A percentile compares a stretch with the other conserved stretches of the same genome.
These are phyloP conservation scores for Pulveroboletus frians DNA, from an alignment of 768 basidiomycete species.

Conservation along the genomic window DNA sequence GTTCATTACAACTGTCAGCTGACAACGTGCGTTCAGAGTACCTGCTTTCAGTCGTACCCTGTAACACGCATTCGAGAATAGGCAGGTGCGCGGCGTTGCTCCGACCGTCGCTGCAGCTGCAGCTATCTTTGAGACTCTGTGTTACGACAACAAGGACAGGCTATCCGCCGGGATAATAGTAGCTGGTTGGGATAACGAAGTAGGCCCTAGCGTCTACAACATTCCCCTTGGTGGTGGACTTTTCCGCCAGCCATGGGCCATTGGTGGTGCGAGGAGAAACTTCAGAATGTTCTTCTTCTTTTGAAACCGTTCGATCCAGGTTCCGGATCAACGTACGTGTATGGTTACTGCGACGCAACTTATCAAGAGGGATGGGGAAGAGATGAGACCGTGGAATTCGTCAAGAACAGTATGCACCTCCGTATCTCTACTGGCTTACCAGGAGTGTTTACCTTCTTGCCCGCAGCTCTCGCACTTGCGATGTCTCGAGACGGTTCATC, in stretches of 20 bases:
- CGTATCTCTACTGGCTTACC: background rate
- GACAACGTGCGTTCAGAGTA: constrained; percentile 47
- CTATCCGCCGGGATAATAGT: constrained; percentile 94
- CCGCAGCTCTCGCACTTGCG: constrained; percentile 80
- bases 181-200: constrained; percentile 93
- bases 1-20: constrained; percentile 82
- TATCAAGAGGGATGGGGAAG: constrained; percentile 88
- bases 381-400: constrained; percentile 90
- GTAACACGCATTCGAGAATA: constrained; percentile 17
- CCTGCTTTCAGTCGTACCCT: background rate
- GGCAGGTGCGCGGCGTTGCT: constrained; percentile 54
- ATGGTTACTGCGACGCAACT: constrained; percentile 99
- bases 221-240: constrained; percentile 95
- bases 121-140: constrained; percentile 76
- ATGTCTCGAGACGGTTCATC: constrained; percentile 99
- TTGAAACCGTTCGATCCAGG: constrained; percentile 39
- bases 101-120: constrained; percentile 83
- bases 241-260: constrained; percentile 98
- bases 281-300: background rate
- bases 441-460: constrained; percentile 3
- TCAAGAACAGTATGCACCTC: constrained; percentile 85
- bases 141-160: constrained; percentile 90
- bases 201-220: constrained; percentile 91
- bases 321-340: constrained; percentile 96
- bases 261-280: constrained; percentile 63